These are phyloP conservation scores for Stachybotrys chlorohalonatus DNA, from an alignment of 2,329 filamentous ascomycete species.

Conservation along the genomic window DNA sequence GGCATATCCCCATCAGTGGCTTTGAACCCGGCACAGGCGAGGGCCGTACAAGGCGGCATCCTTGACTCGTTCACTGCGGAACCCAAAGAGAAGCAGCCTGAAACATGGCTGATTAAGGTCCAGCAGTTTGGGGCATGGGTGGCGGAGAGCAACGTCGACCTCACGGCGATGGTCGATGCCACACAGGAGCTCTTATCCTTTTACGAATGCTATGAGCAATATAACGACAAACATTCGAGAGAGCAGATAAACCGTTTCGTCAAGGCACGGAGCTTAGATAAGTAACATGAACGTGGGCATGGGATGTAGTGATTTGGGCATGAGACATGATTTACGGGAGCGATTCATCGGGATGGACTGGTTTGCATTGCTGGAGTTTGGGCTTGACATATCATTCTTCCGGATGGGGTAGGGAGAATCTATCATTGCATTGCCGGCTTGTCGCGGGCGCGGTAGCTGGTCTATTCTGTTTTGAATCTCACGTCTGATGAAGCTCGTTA, in stretches of 20 bases:
- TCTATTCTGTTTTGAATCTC: background rate
- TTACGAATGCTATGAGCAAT: conserved; percentile 62
- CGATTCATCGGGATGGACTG: background rate
- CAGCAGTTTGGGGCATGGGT: conserved; percentile 65
- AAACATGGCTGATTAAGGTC: conserved; percentile 55
- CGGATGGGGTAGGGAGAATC: background rate
- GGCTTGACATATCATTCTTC: background rate
- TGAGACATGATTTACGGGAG: background rate
- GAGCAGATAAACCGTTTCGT: conserved; percentile 52
- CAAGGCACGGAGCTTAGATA: conserved; percentile 47
- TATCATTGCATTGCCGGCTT: background rate
- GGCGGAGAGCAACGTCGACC: conserved; percentile 76
- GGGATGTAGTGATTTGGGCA: background rate
- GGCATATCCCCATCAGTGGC: conserved; percentile 39
- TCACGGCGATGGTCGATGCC: conserved; percentile 77
- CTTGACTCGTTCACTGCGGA: conserved; percentile 11
- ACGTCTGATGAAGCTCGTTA: background rate
- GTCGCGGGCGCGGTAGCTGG: background rate
- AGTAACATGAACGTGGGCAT: conserved; percentile 17
- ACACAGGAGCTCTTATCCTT: conserved; percentile 87
- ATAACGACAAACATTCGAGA: conserved; percentile 49
- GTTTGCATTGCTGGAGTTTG: background rate
- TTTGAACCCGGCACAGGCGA: conserved; percentile 35
- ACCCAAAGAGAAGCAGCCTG: conserved; percentile 39
- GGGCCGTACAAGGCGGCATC: conserved; percentile 11